Percentiles rank a stretch among this genome's conserved stretches.
Evolutionary conservation across 768 basidiomycete genomes (phyloP).

Genomic region (Boletus reticulatus): DNA sequence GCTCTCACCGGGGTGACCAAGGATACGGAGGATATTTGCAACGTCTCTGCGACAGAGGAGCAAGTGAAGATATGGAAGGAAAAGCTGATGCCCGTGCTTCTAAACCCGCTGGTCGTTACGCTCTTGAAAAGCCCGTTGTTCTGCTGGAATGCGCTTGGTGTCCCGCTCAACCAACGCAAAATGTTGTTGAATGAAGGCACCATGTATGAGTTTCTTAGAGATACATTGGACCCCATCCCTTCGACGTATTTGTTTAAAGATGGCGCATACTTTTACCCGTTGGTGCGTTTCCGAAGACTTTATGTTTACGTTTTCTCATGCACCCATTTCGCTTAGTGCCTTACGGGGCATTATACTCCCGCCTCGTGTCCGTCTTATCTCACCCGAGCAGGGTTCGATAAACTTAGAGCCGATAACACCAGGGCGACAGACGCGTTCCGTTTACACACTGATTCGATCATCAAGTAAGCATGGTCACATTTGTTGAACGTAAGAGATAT

Average conservation of each 20-base stretch:
- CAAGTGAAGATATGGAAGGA: constrained; percentile 63
- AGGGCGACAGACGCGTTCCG: constrained; percentile 53
- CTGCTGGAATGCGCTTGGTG: constrained; percentile 79
- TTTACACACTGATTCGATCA: constrained; percentile 69
- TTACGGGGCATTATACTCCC: constrained; percentile 55
- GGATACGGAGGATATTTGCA: constrained; percentile 55
- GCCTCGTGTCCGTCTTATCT: constrained; percentile 65
- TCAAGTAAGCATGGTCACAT: constrained; percentile 44
- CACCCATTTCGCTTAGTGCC: constrained; percentile 19
- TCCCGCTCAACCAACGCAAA: constrained; percentile 65
- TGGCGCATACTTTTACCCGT: constrained; percentile 66
- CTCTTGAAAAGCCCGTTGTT: constrained; percentile 44
- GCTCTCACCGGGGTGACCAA: constrained; percentile 53
- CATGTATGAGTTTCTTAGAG: constrained; percentile 47
- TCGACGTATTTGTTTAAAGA: constrained; percentile 51
- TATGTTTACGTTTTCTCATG: not conserved
- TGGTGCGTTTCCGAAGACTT: constrained; percentile 32
- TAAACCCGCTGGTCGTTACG: constrained; percentile 56
- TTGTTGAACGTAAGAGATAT: not conserved
- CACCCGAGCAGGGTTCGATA: constrained; percentile 56
- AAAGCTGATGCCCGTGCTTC: constrained; percentile 57
- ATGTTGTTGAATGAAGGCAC: constrained; percentile 55
- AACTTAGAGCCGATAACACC: constrained; percentile 47
- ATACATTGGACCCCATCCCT: constrained; percentile 51
- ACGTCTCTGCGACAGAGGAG: constrained; percentile 49